phyloP scores from a whole-genome alignment of 2,329 filamentous ascomycete species.

The Atkinsonella hypoxylon region DNA sequence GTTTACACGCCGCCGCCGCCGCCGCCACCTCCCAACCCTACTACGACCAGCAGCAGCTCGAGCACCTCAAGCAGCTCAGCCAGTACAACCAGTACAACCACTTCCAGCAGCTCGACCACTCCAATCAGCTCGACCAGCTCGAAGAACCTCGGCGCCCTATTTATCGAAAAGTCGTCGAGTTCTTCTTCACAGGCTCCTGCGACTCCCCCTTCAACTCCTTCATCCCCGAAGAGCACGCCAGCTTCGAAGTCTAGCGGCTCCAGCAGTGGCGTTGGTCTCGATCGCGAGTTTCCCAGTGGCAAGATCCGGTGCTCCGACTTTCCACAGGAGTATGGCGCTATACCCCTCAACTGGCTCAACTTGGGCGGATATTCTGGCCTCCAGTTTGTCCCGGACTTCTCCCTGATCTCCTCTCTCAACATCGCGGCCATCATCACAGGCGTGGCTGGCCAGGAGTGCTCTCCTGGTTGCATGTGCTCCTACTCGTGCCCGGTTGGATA shows the following conservation, averaged over 20 bases:
- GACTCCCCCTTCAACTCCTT: conserved; percentile 8
- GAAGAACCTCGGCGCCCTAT: conserved; percentile 3
- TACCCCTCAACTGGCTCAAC: conserved; percentile 55
- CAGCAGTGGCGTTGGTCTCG: conserved; percentile 38
- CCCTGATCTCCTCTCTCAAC: conserved; percentile 28
- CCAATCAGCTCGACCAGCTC: neutral
- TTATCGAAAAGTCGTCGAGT: conserved; percentile 4
- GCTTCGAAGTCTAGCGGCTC: conserved; percentile 13
- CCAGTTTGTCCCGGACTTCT: conserved; percentile 48
- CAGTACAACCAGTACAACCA: no score
- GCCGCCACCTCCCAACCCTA: conserved; percentile 21
- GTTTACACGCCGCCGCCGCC: conserved; percentile 35
- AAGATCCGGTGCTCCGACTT: conserved; percentile 59
- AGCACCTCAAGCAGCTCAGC: no score
- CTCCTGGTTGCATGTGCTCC: conserved; percentile 63
- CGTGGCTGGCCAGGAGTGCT: conserved; percentile 48
- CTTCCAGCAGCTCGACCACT: no score
- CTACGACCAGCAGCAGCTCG: conserved; percentile 6
- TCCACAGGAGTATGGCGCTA: conserved; percentile 69
- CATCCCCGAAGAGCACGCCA: conserved; percentile 10
- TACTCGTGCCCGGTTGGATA: conserved; percentile 89
- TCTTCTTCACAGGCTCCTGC: conserved; percentile 5
- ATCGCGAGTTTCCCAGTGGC: conserved; percentile 63
- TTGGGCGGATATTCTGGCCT: conserved; percentile 71
- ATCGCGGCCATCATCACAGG: conserved; percentile 57